Evolutionary conservation across 345 rosid genomes (phyloP), one percentile per base, ranked within the genome.

Genomic region (Pistacia integerrima): DNA sequence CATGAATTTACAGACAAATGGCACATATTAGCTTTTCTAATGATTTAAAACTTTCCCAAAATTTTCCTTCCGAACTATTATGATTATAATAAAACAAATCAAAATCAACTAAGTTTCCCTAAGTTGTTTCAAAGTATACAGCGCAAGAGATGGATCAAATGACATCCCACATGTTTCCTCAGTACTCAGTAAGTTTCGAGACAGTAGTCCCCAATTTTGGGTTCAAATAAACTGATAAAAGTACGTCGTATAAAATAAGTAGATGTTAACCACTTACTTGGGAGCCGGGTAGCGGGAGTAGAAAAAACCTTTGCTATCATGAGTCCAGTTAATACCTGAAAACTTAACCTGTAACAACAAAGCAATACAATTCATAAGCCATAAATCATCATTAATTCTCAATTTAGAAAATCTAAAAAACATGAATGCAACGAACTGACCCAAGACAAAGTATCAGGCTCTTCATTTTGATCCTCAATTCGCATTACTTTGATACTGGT

Each of bases 281-380:
- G 97, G 97, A 73, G 89, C 87, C 59, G 99, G 97, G 4, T 88
- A 94, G 14, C 98, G 97, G 83, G 95, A 72, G 73, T 96, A 96
- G 91, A 96, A 96, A 77, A 96, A 96, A 0, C 98, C 97, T 82
- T 85, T 88, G 76, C 81, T 74, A 72, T 93, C 98, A 74, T 89
- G 95, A n/a, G 98, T 94, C 99, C 98, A 96, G 74, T 84, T 84
- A 73, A 94, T 91, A 22, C 86, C 77, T 1, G 93, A 73, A 85
- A 96, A 96, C 84, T 96, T 96, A 54, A 85, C 89, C 97, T 92
- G 91, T 49, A 63, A 63, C 64, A 79, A 33, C n/a, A 7, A 41
- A 41, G 46, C 1, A 44, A 35, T 3, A 12, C 17, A 77, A 63
- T 1, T 44, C 22, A 75, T 17, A 30, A 55, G 22, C 18, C 18